Percentiles rank a stretch among this genome's conserved stretches.
These are phyloP conservation scores for Heliocybe sulcata DNA, from an alignment of 1,284 basidiomycete genomes.

Conservation along the genomic window DNA sequence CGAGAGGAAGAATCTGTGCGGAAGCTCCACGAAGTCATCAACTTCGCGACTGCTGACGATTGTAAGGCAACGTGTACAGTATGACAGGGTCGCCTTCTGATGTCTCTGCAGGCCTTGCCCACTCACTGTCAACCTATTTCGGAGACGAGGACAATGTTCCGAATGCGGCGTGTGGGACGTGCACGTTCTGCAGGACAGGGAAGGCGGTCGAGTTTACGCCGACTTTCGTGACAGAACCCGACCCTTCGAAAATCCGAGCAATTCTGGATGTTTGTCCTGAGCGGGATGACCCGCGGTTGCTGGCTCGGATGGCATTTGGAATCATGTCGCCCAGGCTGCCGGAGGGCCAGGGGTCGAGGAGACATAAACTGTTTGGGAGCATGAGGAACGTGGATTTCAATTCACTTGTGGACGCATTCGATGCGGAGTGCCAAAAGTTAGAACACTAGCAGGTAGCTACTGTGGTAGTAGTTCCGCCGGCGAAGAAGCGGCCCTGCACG, in stretches of 20 bases:
- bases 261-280: slow-evolving; percentile 36
- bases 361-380: slow-evolving; percentile 32
- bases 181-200: slow-evolving; percentile 37
- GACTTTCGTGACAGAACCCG: slow-evolving; percentile 18
- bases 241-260: slow-evolving; percentile 24
- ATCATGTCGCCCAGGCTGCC: slow-evolving; percentile 39
- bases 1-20: slow-evolving; percentile 35
- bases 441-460: slow-evolving; percentile 21
- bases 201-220: slow-evolving; percentile 28
- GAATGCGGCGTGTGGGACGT: slow-evolving; percentile 32
- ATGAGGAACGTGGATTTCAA: slow-evolving; percentile 33
- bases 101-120: slow-evolving; percentile 29
- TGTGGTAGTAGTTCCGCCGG: slow-evolving; percentile 7
- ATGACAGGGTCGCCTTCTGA: background rate
- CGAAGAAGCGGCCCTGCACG: slow-evolving; percentile 19
- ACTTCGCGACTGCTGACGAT: slow-evolving; percentile 35
- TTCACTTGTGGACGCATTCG: slow-evolving; percentile 27
- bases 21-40: slow-evolving; percentile 33
- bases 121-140: slow-evolving; percentile 37
- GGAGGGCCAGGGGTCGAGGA: slow-evolving; percentile 28
- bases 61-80: slow-evolving; percentile 25
- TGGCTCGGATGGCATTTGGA: slow-evolving; percentile 43
- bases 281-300: slow-evolving; percentile 41
- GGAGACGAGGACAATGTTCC: slow-evolving; percentile 36
- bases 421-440: slow-evolving; percentile 30